A percentile compares a stretch with the other conserved stretches of the same genome.
phyloP scores from a whole-genome alignment of 1,284 basidiomycete genomes.

The Wallemia ichthyophaga region DNA sequence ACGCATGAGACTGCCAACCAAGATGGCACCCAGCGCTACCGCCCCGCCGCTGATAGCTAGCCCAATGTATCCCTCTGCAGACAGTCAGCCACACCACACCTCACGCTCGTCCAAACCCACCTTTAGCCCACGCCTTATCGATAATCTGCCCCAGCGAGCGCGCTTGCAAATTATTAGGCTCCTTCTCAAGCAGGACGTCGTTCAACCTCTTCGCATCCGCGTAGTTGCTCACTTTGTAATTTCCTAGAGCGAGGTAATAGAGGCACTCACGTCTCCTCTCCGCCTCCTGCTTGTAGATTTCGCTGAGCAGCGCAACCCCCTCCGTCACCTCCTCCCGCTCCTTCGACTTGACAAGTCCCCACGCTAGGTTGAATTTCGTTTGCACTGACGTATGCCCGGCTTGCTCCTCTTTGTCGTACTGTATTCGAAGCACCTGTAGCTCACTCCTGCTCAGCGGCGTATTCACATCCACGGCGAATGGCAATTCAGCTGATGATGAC shows the following conservation, averaged over 20 bases:
- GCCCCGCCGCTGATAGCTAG: neutral
- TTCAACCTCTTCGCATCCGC: slow-evolving; percentile 81
- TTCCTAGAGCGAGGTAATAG: slow-evolving; percentile 84
- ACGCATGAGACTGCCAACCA: neutral
- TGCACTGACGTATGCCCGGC: slow-evolving; percentile 71
- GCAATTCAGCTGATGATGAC: no score
- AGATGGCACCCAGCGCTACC: neutral
- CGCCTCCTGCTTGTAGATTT: slow-evolving; percentile 73
- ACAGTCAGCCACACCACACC: neutral
- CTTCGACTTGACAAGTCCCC: slow-evolving; percentile 77
- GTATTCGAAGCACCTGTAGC: no score
- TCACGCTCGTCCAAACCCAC: neutral
- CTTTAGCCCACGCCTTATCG: slow-evolving; percentile 25
- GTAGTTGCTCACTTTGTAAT: slow-evolving; percentile 92
- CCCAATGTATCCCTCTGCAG: neutral
- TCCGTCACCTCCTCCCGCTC: slow-evolving; percentile 53
- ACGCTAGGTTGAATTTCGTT: slow-evolving; percentile 94
- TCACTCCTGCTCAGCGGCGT: no score
- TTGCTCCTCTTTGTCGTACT: slow-evolving; percentile 51
- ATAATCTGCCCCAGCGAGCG: slow-evolving; percentile 58
- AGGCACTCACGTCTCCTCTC: slow-evolving; percentile 71
- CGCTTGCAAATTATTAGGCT: slow-evolving; percentile 80
- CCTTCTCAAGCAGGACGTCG: slow-evolving; percentile 40
- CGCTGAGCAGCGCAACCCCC: slow-evolving; percentile 60
- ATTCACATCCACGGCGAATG: no score